phyloP scores from a whole-genome alignment of 2,329 filamentous ascomycete genomes.

The Zymoseptoria passerinii region DNA sequence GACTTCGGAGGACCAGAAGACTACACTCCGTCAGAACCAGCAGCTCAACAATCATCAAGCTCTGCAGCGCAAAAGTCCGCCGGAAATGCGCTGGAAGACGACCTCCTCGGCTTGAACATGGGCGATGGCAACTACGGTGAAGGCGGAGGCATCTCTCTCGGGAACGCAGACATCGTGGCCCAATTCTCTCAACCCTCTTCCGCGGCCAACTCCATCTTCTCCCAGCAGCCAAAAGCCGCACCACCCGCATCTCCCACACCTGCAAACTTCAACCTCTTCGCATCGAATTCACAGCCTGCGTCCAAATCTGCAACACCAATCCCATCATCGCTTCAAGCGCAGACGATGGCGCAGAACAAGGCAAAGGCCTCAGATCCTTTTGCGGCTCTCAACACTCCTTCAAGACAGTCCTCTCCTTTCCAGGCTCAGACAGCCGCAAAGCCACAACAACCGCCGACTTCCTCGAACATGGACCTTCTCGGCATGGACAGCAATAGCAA shows the following conservation, averaged over 20 bases:
- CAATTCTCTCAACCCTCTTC: slow-evolving; percentile 26
- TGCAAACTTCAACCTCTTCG: slow-evolving; percentile 50
- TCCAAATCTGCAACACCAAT: slow-evolving; percentile 45
- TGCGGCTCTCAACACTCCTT: slow-evolving; percentile 47
- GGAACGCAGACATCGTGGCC: slow-evolving; percentile 34
- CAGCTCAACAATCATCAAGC: slow-evolving; percentile 24
- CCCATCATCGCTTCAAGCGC: slow-evolving; percentile 24
- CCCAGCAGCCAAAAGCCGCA: slow-evolving; percentile 16
- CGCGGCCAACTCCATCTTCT: slow-evolving; percentile 26
- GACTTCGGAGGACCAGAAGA: slow-evolving; percentile 70
- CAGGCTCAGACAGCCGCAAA: slow-evolving; percentile 40
- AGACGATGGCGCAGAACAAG: slow-evolving; percentile 12
- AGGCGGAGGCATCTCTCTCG: slow-evolving; percentile 74
- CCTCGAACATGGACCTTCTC: slow-evolving; percentile 20
- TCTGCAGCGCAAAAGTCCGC: slow-evolving; percentile 38
- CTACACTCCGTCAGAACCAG: slow-evolving; percentile 28
- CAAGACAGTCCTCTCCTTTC: slow-evolving; percentile 44
- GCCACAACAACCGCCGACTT: slow-evolving; percentile 23
- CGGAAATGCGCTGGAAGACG: slow-evolving; percentile 70
- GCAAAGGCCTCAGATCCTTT: slow-evolving; percentile 50
- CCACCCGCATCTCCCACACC: slow-evolving; percentile 31
- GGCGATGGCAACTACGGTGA: slow-evolving; percentile 62
- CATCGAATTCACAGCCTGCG: slow-evolving; percentile 37
- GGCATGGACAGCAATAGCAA: slow-evolving; percentile 25
- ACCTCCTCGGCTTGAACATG: slow-evolving; percentile 81